A percentile compares a stretch with the other conserved stretches of the same genome.
Conservation (phyloP, 768 basidiomycete genomes). For the Auricularia sp. region DNA sequence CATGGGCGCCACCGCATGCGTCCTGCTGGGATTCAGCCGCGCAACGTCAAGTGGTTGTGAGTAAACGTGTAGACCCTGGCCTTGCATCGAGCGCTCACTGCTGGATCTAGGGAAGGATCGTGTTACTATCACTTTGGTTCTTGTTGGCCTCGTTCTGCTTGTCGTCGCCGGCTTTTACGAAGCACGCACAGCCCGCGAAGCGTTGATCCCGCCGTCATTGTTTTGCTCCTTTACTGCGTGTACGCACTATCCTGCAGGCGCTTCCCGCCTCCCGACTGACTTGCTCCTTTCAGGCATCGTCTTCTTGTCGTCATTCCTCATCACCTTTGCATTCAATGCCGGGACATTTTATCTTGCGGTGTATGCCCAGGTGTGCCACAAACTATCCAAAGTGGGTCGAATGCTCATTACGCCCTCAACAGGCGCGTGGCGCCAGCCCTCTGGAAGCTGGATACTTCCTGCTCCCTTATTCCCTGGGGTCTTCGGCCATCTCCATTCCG, state of each 20-base stretch:
- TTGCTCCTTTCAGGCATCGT: constrained; percentile 40
- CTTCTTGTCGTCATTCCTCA: constrained; percentile 63
- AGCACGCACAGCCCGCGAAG: constrained; percentile 52
- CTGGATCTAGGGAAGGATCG: constrained; percentile 46
- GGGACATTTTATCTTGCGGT: constrained; percentile 81
- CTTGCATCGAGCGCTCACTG: background rate
- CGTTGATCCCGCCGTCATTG: constrained; percentile 56
- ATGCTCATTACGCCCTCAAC: constrained; percentile 33
- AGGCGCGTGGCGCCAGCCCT: constrained; percentile 57
- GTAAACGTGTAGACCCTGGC: constrained; percentile 17
- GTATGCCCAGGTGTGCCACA: constrained; percentile 56
- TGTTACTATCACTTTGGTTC: constrained; percentile 51
- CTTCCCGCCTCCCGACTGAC: background rate
- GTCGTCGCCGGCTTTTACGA: constrained; percentile 59
- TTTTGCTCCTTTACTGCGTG: constrained; percentile 54
- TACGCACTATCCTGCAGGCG: constrained; percentile 21
- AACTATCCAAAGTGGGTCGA: constrained; percentile 5
- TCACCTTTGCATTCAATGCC: constrained; percentile 74
- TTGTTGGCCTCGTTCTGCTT: constrained; percentile 45
- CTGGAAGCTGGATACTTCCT: constrained; percentile 63
- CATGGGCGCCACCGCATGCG: constrained; percentile 61
- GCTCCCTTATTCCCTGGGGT: constrained; percentile 78
- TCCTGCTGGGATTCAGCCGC: constrained; percentile 75
- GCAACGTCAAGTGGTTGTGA: constrained; percentile 60
- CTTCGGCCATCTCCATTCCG: constrained; percentile 76